Evolutionary conservation across 805 yeast species (phyloP), one percentile per base, ranked within the genome.

Genomic region (Saccharomycopsis babjevae): DNA sequence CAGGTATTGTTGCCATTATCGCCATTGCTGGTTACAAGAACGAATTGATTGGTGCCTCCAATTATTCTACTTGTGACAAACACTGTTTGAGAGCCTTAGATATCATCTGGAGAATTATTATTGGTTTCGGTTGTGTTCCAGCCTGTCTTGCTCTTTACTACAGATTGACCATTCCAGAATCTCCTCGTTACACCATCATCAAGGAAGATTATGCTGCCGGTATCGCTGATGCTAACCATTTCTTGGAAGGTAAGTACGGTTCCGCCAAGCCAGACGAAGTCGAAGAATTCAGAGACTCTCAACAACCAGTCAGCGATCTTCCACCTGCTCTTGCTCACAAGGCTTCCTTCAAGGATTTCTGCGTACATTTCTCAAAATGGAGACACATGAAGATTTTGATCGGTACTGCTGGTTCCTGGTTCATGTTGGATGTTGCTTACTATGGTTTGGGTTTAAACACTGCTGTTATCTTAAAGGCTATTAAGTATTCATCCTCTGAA

Each of bases 321-420:
- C 63, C 71, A 52, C 87, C 92, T 65, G 61, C 64, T 43, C 68
- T 67, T 20, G 20, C 50, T 18, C 94, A 93, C 77, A 86, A 86
- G 77, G 96, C 96, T 60, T 87, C 96, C 36, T 83, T 79, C 74
- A 70, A 69, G 55, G 96, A 90, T 74, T 90, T 90, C 80, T 68
- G 76, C 65, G 42, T 64, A 39, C 97, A 93, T 72, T 90, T 90
- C 72, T 72, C 80, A 57, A 86, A 90, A 79, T 90, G 97, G 97
- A 89, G 80, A 76, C 85, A 90, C 75, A 84, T 86, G 76, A 89
- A 87, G 77, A 83, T 90, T 65, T 78, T 90, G 67, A 67, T 89
- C 60, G 97, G 96, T 75, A 88, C 97, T 68, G 96, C 96, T 66
- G 89, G 88, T 74, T 84, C 91, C 32, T 90, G 97, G 97, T 89